Evolutionary conservation across 306 rosid genomes (phyloP), one percentile per base, ranked within the genome.

Genomic region (Crotalaria pallida): DNA sequence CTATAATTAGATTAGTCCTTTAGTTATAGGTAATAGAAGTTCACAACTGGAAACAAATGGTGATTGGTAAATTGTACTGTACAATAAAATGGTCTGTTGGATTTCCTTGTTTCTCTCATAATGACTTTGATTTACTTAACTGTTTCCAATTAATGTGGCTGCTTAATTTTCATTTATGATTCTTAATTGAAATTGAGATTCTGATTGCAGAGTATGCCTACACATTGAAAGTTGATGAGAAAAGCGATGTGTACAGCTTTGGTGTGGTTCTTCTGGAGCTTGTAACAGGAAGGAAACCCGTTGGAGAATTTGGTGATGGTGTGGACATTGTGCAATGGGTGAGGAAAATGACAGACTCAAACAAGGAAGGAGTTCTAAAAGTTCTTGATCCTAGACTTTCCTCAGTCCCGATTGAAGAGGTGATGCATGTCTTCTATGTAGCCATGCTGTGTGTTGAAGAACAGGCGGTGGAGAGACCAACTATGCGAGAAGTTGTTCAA

Each of bases 271-370:
- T 92, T 22, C 21, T 92, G 59, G 98, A 92, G 88, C 88, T 92
- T 0, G 77, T 92, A 23, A 83, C 91, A 0, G 98, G 98, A 3
- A 79, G 88, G 79, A 87, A 78, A 76, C 94, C 98, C 0, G 96
- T 89, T 59, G 98, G 98, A 6, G 98, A 85, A 27, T 92, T 92
- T 31, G 96, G 98, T 0, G 98, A 92, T 27, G 98, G 97, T 0
- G 98, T 92, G 69, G 98, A 92, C 86, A 89, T 92, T 3, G 98
- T 92, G 16, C 81, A 90, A 59, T 92, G 98, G 98, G 92, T 92
- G 11, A 67, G 80, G 47, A 86, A 89, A 85, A 71, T 66, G 76
- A 79, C 86, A 0, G 83, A 79, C 36, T 82, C 86, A 71, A 74
- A 79, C 79, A 79, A 82, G 61, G 86, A 79, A 58, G 81, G 83